phyloP scores from a whole-genome alignment of 2,329 filamentous ascomycete species.

The Pseudomassariella vexata region DNA sequence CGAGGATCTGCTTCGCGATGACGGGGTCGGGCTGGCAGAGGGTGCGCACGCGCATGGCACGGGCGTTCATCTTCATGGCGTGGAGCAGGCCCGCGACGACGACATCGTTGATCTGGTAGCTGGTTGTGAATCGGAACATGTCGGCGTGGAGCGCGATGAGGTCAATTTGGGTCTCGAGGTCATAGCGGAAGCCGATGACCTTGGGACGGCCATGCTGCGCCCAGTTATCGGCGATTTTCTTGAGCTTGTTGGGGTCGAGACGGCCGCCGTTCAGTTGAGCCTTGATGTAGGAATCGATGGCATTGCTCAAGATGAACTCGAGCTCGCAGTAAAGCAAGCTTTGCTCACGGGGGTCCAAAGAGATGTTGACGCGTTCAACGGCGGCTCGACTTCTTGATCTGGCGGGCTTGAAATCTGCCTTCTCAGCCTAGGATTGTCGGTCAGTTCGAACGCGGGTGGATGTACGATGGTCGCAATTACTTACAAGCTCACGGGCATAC shows the following conservation, averaged over 20 bases:
- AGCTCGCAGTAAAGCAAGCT: conserved; percentile 55
- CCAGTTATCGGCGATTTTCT: conserved; percentile 47
- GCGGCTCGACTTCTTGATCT: conserved; percentile 23
- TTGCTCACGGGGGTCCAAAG: conserved; percentile 50
- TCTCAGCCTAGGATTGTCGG: conserved; percentile 11
- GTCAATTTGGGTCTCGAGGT: conserved; percentile 55
- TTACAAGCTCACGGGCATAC: conserved; percentile 49
- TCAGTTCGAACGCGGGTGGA: not conserved
- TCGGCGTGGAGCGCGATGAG: conserved; percentile 43
- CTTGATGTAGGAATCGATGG: conserved; percentile 46
- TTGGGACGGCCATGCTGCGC: conserved; percentile 44
- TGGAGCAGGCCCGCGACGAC: conserved; percentile 43
- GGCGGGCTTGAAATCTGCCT: conserved; percentile 29
- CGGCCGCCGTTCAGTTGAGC: conserved; percentile 50
- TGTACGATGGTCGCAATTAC: conserved; percentile 13
- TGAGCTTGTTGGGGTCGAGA: conserved; percentile 43
- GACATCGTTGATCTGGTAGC: conserved; percentile 32
- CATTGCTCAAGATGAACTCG: conserved; percentile 46
- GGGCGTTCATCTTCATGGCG: conserved; percentile 46
- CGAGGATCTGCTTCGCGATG: conserved; percentile 51
- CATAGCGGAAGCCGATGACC: conserved; percentile 53
- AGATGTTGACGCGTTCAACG: conserved; percentile 36
- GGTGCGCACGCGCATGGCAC: conserved; percentile 46
- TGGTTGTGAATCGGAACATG: conserved; percentile 50
- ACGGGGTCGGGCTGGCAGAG: conserved; percentile 54